Evolutionary conservation across 1,284 basidiomycete genomes (phyloP), one percentile per base, ranked within the genome.

Genomic region (Tausonia pullulans): DNA sequence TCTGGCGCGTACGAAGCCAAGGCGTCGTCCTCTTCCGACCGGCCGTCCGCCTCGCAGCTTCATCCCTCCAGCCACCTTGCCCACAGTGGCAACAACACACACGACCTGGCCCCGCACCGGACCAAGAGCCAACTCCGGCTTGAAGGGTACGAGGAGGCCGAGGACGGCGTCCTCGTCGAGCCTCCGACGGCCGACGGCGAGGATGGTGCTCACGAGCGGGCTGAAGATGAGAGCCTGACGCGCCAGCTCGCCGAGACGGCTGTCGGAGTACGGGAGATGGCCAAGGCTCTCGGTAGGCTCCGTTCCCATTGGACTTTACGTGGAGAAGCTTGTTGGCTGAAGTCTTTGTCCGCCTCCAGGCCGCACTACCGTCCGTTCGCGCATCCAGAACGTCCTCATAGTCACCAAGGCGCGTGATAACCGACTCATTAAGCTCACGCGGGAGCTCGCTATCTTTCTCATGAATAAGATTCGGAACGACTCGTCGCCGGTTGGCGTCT

Each of bases 361-460:
- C 62, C 88, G 94, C 62, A 93, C 94, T 4, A 84, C 91, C 53
- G 91, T 98, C 67, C 86, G 87, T 67, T 88, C 90, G 4, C 87
- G 88, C 71, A 92, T 98, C 67, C 90, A 98, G 74, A 90, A 84
- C 67, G 83, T 99, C 66, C 82, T 99, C 68, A 94, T 98, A 74
- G 89, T 99, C 71, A 99, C 96, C 64, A 98, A 98, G 78, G 96
- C 96, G 45, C 82, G 95, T 63, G 96, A 99, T 79, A 98, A 98
- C 74, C 82, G 91, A 53, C 84, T 98, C 58, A 98, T 98, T 80
- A 87, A 87, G 73, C 83, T 98, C 57, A 99, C 96, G 0, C 84
- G 93, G 58, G 87, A 98, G 73, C 83, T 99, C 41, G 93, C 95
- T 0, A 79, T 96, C n/a, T 95, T 92, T 75, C 83, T 96, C 67